These are phyloP conservation scores for Bipolaris bicolor DNA, from an alignment of 2,329 filamentous ascomycete species.

Conservation along the genomic window DNA sequence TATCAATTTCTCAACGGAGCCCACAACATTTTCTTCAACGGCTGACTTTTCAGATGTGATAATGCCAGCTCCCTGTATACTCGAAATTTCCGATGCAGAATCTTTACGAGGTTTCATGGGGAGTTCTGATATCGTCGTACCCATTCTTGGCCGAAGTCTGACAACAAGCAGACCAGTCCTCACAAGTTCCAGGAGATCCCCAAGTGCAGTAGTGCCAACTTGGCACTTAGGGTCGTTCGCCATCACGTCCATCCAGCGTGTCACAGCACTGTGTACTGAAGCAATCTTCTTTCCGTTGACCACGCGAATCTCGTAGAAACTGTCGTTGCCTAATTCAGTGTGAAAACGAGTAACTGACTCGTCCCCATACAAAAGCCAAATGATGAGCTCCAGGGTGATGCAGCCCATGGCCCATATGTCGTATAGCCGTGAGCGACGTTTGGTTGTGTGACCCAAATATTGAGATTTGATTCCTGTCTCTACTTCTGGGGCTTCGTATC, in stretches of 20 bases:
- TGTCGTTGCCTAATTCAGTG: background rate
- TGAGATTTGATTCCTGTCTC: background rate
- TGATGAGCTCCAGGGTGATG: conserved; percentile 28
- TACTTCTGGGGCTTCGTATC: conserved; percentile 26
- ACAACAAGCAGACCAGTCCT: conserved; percentile 10
- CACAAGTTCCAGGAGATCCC: conserved; percentile 14
- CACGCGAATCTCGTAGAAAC: background rate
- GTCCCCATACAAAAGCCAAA: conserved; percentile 29
- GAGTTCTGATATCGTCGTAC: background rate
- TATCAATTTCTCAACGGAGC: no score
- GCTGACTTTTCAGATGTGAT: background rate
- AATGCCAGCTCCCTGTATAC: background rate
- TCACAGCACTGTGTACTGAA: conserved; percentile 1
- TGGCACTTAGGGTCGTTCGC: conserved; percentile 3
- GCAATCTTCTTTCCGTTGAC: background rate
- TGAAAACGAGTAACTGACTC: conserved; percentile 8
- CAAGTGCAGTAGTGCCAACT: conserved; percentile 4
- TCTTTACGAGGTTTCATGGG: background rate
- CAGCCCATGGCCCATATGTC: conserved; percentile 38
- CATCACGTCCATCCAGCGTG: conserved; percentile 12
- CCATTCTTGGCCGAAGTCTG: conserved; percentile 2
- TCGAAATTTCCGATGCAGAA: background rate
- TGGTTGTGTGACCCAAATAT: background rate
- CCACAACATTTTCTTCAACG: background rate
- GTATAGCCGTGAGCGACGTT: conserved; percentile 24